Percentiles rank a stretch among this genome's conserved stretches.
Conservation (phyloP, 108 stramenopile species). For the Stephanodiscus minutulus region DNA sequence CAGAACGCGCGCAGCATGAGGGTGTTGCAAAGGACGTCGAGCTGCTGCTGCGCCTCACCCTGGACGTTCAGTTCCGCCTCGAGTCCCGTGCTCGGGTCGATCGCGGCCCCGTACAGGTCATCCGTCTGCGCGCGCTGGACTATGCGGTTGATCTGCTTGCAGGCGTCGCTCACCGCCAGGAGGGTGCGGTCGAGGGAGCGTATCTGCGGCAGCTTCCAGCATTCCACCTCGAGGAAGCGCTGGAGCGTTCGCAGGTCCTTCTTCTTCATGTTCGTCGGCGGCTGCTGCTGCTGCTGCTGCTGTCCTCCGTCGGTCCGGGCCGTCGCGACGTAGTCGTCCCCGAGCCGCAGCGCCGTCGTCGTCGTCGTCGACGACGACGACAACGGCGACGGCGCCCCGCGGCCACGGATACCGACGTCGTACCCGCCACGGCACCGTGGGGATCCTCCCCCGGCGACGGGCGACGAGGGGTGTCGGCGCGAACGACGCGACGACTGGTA, state of each 20-base stretch:
- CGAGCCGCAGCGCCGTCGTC: too few relatives aligned
- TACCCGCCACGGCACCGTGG: too few relatives aligned
- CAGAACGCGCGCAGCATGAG: conserved; percentile 86
- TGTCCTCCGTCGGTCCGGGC: too few relatives aligned
- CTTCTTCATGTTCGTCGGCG: conserved; percentile 55
- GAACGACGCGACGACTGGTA: too few relatives aligned
- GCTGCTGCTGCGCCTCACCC: conserved; percentile 88
- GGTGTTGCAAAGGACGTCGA: conserved; percentile 89
- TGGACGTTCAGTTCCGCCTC: conserved; percentile 78
- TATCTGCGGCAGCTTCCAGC: conserved; percentile 72
- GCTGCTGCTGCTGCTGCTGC: neutral
- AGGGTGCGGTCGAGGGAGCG: conserved; percentile 79
- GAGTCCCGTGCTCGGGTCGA: conserved; percentile 50
- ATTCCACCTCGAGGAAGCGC: conserved; percentile 88
- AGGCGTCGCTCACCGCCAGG: conserved; percentile 78
- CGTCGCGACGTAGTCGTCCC: too few relatives aligned
- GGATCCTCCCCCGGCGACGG: too few relatives aligned
- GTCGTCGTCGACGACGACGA: too few relatives aligned
- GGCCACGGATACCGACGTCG: too few relatives aligned
- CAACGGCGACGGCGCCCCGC: too few relatives aligned
- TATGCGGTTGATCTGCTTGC: conserved; percentile 88
- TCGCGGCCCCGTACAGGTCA: conserved; percentile 87
- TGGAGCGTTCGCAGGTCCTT: conserved; percentile 80
- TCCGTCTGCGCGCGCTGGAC: conserved; percentile 90
- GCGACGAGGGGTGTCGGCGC: too few relatives aligned